Conservation (phyloP, 23 red algal genomes). For the Gracilariopsis chorda region DNA sequence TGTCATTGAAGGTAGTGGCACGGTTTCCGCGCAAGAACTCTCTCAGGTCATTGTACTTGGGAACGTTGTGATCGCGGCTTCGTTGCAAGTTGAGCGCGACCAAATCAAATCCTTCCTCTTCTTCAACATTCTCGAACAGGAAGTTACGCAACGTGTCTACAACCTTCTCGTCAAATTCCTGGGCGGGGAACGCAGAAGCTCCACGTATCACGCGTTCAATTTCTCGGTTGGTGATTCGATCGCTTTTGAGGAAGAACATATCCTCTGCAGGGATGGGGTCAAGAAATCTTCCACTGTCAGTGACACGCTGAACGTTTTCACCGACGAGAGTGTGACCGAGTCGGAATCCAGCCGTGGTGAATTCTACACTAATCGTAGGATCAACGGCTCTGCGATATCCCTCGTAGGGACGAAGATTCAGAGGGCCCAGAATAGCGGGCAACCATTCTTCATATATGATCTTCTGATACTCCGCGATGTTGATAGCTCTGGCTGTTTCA, state of each 20-base stretch:
- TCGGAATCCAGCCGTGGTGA: conserved; percentile 54
- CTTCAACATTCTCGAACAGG: conserved; percentile 31
- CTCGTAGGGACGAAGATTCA: background rate
- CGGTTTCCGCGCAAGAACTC: background rate
- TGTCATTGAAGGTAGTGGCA: background rate
- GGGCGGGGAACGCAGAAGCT: background rate
- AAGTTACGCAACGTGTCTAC: conserved; percentile 44
- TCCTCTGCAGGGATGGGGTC: background rate
- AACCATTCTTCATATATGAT: conserved; percentile 63
- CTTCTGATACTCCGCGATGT: conserved; percentile 41
- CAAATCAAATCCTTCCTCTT: conserved; percentile 15
- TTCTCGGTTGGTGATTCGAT: background rate
- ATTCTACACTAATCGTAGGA: conserved; percentile 37
- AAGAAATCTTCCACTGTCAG: background rate
- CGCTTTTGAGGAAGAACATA: background rate
- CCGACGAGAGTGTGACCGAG: conserved; percentile 59
- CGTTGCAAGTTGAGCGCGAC: conserved; percentile 61
- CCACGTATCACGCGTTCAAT: conserved; percentile 23
- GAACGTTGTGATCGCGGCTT: conserved; percentile 37
- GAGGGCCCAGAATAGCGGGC: conserved; percentile 13
- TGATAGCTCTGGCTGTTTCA: conserved; percentile 3
- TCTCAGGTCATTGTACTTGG: conserved; percentile 7
- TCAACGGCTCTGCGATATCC: background rate
- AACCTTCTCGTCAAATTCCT: conserved; percentile 18
- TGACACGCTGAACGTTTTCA: background rate